Evolutionary conservation across 352 stramenopile species (phyloP).

Genomic region (Elongisporangium prolatum): DNA sequence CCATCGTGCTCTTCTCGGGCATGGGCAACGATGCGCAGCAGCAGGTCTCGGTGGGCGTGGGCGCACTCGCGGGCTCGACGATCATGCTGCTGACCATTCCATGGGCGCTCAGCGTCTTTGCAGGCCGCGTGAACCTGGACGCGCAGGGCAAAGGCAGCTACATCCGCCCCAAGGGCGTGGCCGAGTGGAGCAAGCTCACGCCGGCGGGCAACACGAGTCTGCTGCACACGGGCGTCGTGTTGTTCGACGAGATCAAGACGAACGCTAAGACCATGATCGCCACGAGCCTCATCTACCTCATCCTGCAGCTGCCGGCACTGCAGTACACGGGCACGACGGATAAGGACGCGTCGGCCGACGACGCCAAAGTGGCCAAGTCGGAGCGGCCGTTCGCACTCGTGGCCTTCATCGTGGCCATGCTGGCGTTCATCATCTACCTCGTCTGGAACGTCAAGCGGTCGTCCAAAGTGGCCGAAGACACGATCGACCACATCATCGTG

Average conservation of each 20-base stretch:
- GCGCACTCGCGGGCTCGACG: constrained; percentile 92
- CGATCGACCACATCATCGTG: constrained; percentile 34
- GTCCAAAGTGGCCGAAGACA: constrained; percentile 24
- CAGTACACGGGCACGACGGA: constrained; percentile 53
- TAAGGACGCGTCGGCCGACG: constrained; percentile 38
- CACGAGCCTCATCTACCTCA: constrained; percentile 89
- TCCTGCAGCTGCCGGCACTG: constrained; percentile 88
- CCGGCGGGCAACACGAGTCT: constrained; percentile 38
- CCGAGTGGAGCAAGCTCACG: constrained; percentile 64
- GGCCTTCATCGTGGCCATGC: constrained; percentile 74
- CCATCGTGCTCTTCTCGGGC: constrained; percentile 94
- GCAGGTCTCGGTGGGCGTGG: constrained; percentile 91
- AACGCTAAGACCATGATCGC: constrained; percentile 84
- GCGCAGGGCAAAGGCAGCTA: constrained; percentile 60
- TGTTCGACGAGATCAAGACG: constrained; percentile 62
- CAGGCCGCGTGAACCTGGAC: constrained; percentile 89
- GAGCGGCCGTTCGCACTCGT: constrained; percentile 82
- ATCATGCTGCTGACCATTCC: constrained; percentile 97
- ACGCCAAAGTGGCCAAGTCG: constrained; percentile 39
- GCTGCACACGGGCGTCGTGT: constrained; percentile 40
- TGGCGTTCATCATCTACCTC: constrained; percentile 85
- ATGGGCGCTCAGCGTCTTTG: constrained; percentile 86
- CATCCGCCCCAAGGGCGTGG: constrained; percentile 33
- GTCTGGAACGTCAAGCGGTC: constrained; percentile 73
- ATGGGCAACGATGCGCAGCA: constrained; percentile 87